Base-by-base conservation (phyloP, 768 basidiomycete genomes). In the Lactarius evosmus region DNA sequence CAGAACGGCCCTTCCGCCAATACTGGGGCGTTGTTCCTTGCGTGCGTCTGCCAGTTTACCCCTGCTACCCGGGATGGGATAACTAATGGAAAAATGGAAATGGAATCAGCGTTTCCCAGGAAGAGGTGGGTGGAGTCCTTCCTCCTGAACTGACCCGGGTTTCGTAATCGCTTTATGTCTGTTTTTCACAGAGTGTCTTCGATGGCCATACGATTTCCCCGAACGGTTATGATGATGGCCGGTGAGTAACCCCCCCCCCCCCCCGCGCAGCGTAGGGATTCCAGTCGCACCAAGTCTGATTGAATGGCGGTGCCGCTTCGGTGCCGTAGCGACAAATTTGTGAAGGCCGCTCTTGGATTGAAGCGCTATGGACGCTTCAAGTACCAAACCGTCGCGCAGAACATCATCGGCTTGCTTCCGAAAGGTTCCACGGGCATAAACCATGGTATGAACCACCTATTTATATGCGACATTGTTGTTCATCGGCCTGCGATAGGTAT, bases 401-500 rank as follows among this genome's bases (percentile, higher is more conserved):
- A 80, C 54, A 46, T 88, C 27, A 81, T 80, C 1, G 84, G 84
- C 7, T 75, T 89, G 27, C 77, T 88, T 62, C 69, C 80, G 4
- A 66, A 81, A 5, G 87, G 87, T 6, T 73, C 76, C 30, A 56
- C 70, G 1, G 83, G 85, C 4, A 67, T 84, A 17, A 83, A 85
- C 60, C 82, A 83, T 32, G 81, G 83, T 84, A 58, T 36, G 34
- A n/a, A 7, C 36, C 14, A 19, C n/a, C 12, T 16, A 44, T 41
- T n/a, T 32, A 27, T 25, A 7, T 11, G 16, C 25, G 56, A 32
- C 19, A 16, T 33, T 14, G 9, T 11, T 29, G 16, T 41, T 58
- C 4, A 53, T 25, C 29, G 11, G 16, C 33, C 25, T 25, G 40
- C 6, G 17, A 36, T 36, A 69, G 68, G 62, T 4, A 67, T 67